phyloP scores from a whole-genome alignment of 1,139 yeast species.

The Magnusiomyces sp. region DNA sequence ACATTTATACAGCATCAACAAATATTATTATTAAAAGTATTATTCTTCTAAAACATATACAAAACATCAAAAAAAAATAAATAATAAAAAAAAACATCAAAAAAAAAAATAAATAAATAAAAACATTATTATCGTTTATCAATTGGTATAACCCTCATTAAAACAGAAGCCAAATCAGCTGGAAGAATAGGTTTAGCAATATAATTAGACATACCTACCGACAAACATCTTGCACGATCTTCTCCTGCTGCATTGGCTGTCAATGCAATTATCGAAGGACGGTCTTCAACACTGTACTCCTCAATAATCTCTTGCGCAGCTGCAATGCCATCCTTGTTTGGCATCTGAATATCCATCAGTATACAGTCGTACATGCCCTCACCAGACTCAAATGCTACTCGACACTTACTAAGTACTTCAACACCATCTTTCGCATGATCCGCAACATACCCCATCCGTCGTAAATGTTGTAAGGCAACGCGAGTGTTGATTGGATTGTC shows the following conservation, averaged over 20 bases:
- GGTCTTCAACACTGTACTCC: slow-evolving; percentile 24
- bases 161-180: slow-evolving; percentile 33
- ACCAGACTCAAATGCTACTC: slow-evolving; percentile 21
- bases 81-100: not conserved
- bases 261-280: slow-evolving; percentile 43
- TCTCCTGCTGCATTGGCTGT: slow-evolving; percentile 54
- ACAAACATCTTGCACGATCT: slow-evolving; percentile 41
- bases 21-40: too few relatives aligned
- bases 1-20: too few relatives aligned
- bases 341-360: slow-evolving; percentile 52
- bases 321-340: slow-evolving; percentile 45
- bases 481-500: slow-evolving; percentile 45
- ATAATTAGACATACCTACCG: slow-evolving; percentile 50
- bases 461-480: slow-evolving; percentile 45
- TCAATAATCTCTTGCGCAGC: slow-evolving; percentile 35
- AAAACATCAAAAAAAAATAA: not conserved
- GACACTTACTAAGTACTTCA: slow-evolving; percentile 40
- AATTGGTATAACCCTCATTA: slow-evolving; percentile 24
- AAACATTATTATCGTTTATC: not conserved
- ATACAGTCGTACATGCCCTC: slow-evolving; percentile 42
- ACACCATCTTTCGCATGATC: slow-evolving; percentile 52
- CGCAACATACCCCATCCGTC: slow-evolving; percentile 45
- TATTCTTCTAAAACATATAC: not conserved
- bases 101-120: not conserved
- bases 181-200: slow-evolving; percentile 50